Evolutionary conservation across 495 filamentous ascomycete species (phyloP).

Genomic region (Podospora bellae-mahoneyi): DNA sequence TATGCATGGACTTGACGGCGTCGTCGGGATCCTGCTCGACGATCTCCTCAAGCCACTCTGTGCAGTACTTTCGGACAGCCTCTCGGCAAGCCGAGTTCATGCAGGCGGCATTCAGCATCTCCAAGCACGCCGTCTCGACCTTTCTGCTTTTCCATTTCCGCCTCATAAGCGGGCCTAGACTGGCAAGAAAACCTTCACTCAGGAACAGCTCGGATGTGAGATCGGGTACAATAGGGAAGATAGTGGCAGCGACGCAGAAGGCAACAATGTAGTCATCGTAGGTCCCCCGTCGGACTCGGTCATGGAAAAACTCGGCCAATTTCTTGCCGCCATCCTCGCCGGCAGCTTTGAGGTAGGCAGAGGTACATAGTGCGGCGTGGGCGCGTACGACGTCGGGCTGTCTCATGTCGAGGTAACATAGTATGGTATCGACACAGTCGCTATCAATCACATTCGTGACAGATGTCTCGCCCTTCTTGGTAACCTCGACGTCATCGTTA

Average conservation of each 20-base stretch:
- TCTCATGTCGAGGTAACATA: slow-evolving; percentile 74
- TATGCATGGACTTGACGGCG: slow-evolving; percentile 48
- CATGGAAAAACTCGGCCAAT: slow-evolving; percentile 63
- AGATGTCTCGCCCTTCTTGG: slow-evolving; percentile 37
- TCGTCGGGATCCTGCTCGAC: slow-evolving; percentile 64
- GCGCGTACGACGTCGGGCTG: slow-evolving; percentile 62
- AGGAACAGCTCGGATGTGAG: slow-evolving; percentile 73
- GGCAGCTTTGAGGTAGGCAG: slow-evolving; percentile 76
- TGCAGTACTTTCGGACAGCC: slow-evolving; percentile 73
- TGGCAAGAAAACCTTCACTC: slow-evolving; percentile 72
- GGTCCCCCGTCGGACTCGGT: slow-evolving; percentile 44
- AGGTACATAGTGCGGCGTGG: slow-evolving; percentile 70
- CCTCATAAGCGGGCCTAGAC: slow-evolving; percentile 65
- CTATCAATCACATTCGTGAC: slow-evolving; percentile 68
- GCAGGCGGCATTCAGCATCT: slow-evolving; percentile 87
- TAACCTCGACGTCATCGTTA: slow-evolving; percentile 42
- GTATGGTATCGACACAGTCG: slow-evolving; percentile 74
- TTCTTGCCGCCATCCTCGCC: slow-evolving; percentile 61
- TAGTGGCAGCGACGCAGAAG: slow-evolving; percentile 79
- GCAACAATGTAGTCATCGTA: slow-evolving; percentile 65
- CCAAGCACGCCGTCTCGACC: slow-evolving; percentile 76
- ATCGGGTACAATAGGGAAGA: slow-evolving; percentile 79
- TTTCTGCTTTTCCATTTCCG: slow-evolving; percentile 70
- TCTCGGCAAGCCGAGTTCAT: slow-evolving; percentile 75
- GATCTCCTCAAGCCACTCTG: slow-evolving; percentile 76